Percentiles rank a stretch among this genome's conserved stretches.
Evolutionary conservation across 163 green algal species (phyloP).

Genomic region (Chlorella variabilis): DNA sequence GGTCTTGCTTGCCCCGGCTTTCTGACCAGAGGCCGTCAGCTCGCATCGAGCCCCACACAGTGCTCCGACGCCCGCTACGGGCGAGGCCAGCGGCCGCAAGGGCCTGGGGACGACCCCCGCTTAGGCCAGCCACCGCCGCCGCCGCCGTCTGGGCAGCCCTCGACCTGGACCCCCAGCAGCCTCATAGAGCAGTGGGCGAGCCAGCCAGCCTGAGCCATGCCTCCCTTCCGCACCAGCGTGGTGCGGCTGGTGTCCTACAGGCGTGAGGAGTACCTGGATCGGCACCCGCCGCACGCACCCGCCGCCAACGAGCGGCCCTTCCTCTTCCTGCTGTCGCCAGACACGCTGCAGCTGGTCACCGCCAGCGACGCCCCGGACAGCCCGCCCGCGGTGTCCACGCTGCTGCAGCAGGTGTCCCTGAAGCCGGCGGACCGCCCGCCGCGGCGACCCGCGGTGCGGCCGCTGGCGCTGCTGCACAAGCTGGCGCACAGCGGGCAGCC

Average conservation of each 20-base stretch:
- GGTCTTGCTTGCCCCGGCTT: too few relatives aligned
- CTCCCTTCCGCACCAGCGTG: not conserved
- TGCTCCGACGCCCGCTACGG: too few relatives aligned
- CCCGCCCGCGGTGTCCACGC: not conserved
- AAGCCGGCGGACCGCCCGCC: not conserved
- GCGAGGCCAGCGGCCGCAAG: too few relatives aligned
- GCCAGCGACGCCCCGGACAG: constrained; percentile 13
- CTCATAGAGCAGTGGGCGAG: too few relatives aligned
- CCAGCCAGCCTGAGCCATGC: too few relatives aligned
- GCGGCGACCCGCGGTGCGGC: not conserved
- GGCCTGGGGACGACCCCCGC: too few relatives aligned
- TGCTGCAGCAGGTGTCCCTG: not conserved
- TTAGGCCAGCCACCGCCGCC: too few relatives aligned
- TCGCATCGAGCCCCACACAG: too few relatives aligned
- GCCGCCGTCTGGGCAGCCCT: too few relatives aligned
- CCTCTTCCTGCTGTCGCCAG: constrained; percentile 7
- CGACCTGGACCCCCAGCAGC: too few relatives aligned
- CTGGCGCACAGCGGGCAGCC: not conserved
- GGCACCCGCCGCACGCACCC: not conserved
- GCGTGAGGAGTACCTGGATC: constrained; percentile 20
- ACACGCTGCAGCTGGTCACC: constrained; percentile 23
- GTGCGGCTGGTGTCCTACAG: not conserved
- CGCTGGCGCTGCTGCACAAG: constrained; percentile 24
- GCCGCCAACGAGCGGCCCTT: constrained; percentile 8
- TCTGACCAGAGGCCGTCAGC: too few relatives aligned